Evolutionary conservation across 2,329 filamentous ascomycete species (phyloP).

Genomic region (Neoscytalidium dimidiatum): DNA sequence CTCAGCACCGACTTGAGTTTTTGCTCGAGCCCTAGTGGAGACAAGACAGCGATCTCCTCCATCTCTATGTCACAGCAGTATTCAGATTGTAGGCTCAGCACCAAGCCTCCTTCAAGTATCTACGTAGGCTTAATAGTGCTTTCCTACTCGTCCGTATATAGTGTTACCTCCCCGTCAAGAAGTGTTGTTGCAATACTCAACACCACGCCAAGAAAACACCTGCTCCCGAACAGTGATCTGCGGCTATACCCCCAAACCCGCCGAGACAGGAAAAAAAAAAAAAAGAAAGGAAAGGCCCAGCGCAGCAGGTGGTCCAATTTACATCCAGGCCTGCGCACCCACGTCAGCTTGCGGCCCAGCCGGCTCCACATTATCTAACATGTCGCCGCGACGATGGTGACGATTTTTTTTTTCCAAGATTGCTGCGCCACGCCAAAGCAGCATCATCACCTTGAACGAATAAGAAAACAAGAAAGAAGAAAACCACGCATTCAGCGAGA

Average conservation of each 20-base stretch:
- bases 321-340: neutral
- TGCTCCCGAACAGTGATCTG: neutral
- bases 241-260: neutral
- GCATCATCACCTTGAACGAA: neutral
- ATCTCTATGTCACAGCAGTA: too few relatives aligned
- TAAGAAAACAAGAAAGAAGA: neutral
- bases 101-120: too few relatives aligned
- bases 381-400: neutral
- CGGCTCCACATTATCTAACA: neutral
- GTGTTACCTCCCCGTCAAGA: too few relatives aligned
- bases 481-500: too few relatives aligned
- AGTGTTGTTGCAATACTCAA: neutral
- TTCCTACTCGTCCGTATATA: too few relatives aligned
- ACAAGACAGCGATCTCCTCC: too few relatives aligned
- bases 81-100: too few relatives aligned
- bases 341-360: neutral
- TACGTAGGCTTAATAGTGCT: too few relatives aligned
- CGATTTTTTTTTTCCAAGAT: neutral
- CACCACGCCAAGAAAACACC: constrained; percentile 4
- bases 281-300: neutral
- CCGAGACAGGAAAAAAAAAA: neutral
- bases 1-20: too few relatives aligned
- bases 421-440: neutral
- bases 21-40: too few relatives aligned
- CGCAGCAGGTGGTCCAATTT: neutral